Evolutionary conservation across 306 rosid species (phyloP), one percentile per base, ranked within the genome.

Genomic region (Inga oerstediana): DNA sequence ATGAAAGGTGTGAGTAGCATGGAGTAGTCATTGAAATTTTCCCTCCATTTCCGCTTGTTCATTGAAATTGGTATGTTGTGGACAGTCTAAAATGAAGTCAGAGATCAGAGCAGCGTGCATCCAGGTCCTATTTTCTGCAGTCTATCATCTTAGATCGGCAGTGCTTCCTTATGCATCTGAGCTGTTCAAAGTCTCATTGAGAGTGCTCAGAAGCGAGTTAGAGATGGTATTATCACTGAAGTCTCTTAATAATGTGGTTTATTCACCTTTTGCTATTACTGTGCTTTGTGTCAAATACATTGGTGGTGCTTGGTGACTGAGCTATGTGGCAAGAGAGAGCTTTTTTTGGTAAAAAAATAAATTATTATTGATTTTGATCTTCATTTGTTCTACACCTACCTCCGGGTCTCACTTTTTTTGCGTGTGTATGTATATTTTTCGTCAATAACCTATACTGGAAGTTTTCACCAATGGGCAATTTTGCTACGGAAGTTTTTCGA

Each of bases 111-210:
- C 96, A 56, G 97, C 99, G 58, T 90, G 97, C 88, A 88, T 85
- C 83, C 97, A 90, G 81, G 92, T 96, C 88, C 91, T 96, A 74
- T 93, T 93, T 88, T 89, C 97, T 49, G 90, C 97, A 0, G 99
- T 93, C 68, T 92, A 91, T 86, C 96, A 93, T 91, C 88, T 93
- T 83, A 88, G 89, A 77, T 90, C 92, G 35, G 87, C 85, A 27
- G 84, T 92, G 84, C 80, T 88, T 84, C 97, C 94, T 39, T 92
- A 88, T 81, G 86, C 94, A 58, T 67, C 75, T 61, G 84, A 89
- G 83, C 92, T 93, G 78, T 87, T 96, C 78, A 92, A 86, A 77
- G 80, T 86, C 69, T 91, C 99, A 14, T n/a, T 96, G 17, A 89
- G 89, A 41, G 86, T 91, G 68, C 92, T 96, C 30, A 76, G 87